These are phyloP conservation scores for Apiospora phragmitis DNA, from an alignment of 2,329 filamentous ascomycete genomes.

Conservation along the genomic window DNA sequence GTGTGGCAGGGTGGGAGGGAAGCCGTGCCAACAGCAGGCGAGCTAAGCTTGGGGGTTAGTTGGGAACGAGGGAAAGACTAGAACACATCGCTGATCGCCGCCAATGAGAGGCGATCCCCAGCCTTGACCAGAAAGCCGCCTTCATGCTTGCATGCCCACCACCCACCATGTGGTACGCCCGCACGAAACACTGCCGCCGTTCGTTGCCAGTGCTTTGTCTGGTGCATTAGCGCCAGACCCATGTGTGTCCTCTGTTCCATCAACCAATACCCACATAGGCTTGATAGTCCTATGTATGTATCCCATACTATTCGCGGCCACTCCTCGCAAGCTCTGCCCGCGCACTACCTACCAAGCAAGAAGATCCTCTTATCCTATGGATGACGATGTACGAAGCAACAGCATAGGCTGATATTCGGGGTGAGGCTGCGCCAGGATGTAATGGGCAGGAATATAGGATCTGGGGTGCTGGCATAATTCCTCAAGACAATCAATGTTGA, in stretches of 20 bases:
- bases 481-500: not conserved
- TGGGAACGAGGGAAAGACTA: not conserved
- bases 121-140: not conserved
- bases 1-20: not conserved
- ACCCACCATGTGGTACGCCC: not conserved
- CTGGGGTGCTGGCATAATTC: not conserved
- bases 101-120: not conserved
- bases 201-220: not conserved
- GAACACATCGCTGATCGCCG: not conserved
- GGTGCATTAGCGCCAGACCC: slow-evolving; percentile 1
- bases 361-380: not conserved
- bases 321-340: not conserved
- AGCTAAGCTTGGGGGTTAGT: not conserved
- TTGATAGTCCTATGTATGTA: not conserved
- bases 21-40: not conserved
- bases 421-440: not conserved
- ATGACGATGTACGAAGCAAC: not conserved
- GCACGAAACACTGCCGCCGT: slow-evolving; percentile 6
- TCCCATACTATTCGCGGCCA: not conserved
- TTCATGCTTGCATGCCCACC: not conserved
- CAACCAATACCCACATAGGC: not conserved
- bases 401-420: not conserved
- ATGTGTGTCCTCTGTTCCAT: not conserved
- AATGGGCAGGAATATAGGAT: not conserved
- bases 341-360: too few relatives aligned